These are phyloP conservation scores for Colletotrichum sublineola DNA, from an alignment of 2,329 filamentous ascomycete genomes.

Conservation along the genomic window DNA sequence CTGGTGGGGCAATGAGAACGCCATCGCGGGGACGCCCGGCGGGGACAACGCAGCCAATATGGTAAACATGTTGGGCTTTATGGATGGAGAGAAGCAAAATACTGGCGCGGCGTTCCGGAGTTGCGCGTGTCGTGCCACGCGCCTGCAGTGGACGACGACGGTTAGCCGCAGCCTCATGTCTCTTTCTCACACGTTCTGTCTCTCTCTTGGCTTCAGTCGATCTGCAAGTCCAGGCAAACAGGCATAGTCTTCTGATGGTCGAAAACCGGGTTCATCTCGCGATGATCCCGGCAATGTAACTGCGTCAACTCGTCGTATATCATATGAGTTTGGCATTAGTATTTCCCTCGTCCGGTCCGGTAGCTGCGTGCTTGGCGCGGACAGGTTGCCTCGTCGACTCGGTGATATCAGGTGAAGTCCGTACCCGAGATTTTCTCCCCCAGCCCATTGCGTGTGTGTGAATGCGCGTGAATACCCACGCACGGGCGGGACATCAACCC, in stretches of 20 bases:
- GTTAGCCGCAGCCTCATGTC: constrained; percentile 22
- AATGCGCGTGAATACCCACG: constrained; percentile 17
- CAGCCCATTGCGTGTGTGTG: constrained; percentile 1
- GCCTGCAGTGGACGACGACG: constrained; percentile 11
- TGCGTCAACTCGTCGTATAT: background rate
- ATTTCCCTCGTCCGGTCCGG: constrained; percentile 22
- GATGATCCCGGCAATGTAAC: background rate
- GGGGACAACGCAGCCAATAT: background rate
- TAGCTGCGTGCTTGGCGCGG: constrained; percentile 33
- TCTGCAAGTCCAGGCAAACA: constrained; percentile 3
- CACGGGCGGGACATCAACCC: constrained; percentile 32
- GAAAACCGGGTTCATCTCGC: background rate
- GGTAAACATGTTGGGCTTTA: background rate
- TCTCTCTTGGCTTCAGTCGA: constrained; percentile 13
- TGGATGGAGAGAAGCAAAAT: constrained; percentile 1
- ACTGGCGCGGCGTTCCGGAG: constrained; percentile 17
- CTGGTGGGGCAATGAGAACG: background rate
- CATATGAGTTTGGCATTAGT: background rate
- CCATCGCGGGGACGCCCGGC: constrained; percentile 15
- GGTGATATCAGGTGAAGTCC: constrained; percentile 35
- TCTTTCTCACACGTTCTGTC: constrained; percentile 8
- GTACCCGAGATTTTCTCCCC: constrained; percentile 28
- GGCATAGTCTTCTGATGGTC: background rate
- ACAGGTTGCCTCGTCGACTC: constrained; percentile 24
- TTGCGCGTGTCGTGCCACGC: constrained; percentile 34